These are phyloP conservation scores for Lactarius indigo DNA, from an alignment of 768 basidiomycete species.

Conservation along the genomic window DNA sequence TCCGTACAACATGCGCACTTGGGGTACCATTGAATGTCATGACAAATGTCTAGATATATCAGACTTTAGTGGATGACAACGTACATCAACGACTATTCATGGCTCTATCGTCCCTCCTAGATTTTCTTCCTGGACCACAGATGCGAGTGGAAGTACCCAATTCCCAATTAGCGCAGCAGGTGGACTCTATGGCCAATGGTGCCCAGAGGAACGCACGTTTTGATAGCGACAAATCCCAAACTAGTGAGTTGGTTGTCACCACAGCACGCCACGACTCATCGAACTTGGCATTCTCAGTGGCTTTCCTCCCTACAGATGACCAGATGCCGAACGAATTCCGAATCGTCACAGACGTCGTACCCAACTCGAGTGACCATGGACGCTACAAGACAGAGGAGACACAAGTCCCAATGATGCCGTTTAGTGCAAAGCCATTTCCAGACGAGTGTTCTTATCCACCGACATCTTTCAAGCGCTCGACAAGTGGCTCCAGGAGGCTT, in stretches of 20 bases:
- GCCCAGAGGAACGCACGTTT: neutral
- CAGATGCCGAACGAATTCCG: too few relatives aligned
- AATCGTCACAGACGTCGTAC: too few relatives aligned
- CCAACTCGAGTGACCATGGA: too few relatives aligned
- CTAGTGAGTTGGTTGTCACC: neutral
- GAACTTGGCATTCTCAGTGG: neutral
- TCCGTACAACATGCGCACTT: neutral
- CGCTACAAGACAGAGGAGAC: too few relatives aligned
- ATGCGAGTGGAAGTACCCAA: neutral
- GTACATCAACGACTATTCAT: neutral
- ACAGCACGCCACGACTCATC: neutral
- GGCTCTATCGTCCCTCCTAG: neutral
- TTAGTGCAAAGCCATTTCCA: too few relatives aligned
- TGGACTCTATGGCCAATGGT: neutral
- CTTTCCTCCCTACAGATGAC: neutral
- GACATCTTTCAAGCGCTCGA: neutral
- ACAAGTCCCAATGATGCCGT: too few relatives aligned
- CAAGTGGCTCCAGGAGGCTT: neutral
- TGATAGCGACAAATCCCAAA: neutral
- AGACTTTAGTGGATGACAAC: neutral
- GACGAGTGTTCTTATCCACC: neutral
- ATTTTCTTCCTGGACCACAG: neutral
- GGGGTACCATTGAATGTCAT: neutral
- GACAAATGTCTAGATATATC: neutral
- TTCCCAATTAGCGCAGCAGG: neutral